These are phyloP conservation scores for Suillus occidentalis DNA, from an alignment of 768 basidiomycete species.

Conservation along the genomic window DNA sequence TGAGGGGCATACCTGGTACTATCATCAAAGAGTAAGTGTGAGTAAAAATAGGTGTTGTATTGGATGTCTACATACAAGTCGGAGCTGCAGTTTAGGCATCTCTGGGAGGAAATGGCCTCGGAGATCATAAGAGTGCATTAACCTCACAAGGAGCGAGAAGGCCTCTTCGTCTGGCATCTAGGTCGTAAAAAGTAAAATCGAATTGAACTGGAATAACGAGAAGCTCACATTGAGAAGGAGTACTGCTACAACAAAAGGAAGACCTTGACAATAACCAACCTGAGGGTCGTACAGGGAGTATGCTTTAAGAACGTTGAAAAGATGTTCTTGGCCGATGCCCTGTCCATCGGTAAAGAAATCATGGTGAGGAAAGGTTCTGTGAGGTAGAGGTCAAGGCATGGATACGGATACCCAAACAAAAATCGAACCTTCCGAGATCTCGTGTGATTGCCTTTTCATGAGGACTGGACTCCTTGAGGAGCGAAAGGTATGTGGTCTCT, in stretches of 20 bases:
- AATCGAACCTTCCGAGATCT: conserved; percentile 77
- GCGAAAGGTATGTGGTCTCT: conserved; percentile 76
- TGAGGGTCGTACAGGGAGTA: conserved; percentile 94
- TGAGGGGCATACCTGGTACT: conserved; percentile 58
- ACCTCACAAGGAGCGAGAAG: conserved; percentile 88
- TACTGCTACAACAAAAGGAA: conserved; percentile 95
- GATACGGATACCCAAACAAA: not conserved
- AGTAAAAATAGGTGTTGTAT: not conserved
- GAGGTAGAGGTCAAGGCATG: conserved; percentile 13
- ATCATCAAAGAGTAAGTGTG: conserved; percentile 7
- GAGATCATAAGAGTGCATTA: conserved; percentile 96
- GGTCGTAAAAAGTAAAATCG: conserved; percentile 1
- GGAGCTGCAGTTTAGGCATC: conserved; percentile 95
- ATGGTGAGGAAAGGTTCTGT: conserved; percentile 94
- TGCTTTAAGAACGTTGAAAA: conserved; percentile 97
- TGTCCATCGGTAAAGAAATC: conserved; percentile 93
- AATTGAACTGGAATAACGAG: not conserved
- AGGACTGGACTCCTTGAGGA: conserved; percentile 79
- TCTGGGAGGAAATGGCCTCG: conserved; percentile 98
- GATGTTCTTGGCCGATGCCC: conserved; percentile 94
- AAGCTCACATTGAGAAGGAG: conserved; percentile 80
- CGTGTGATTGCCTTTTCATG: conserved; percentile 95
- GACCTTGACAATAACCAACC: conserved; percentile 97
- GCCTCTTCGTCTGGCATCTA: conserved; percentile 99
- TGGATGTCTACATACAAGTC: conserved; percentile 57